These are phyloP conservation scores for Backusella psychrophila DNA, from an alignment of 192 early-diverging fungal genomes.

Conservation along the genomic window DNA sequence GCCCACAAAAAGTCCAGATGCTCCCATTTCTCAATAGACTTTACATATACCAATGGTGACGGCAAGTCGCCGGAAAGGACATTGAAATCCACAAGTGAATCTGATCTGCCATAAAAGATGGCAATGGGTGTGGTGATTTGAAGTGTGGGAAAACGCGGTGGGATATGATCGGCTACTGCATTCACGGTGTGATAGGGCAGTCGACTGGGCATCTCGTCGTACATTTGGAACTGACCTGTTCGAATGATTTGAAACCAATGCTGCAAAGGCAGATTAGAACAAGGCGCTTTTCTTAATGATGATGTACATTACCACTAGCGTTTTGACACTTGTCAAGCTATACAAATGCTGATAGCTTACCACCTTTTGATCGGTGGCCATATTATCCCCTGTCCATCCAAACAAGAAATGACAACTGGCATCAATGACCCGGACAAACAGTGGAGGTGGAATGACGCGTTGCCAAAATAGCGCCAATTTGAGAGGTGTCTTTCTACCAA, in stretches of 20 bases:
- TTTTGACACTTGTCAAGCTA: constrained; percentile 86
- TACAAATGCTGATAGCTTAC: constrained; percentile 86
- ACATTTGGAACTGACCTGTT: constrained; percentile 86
- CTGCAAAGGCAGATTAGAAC: constrained; percentile 9
- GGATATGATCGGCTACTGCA: constrained; percentile 53
- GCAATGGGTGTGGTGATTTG: constrained; percentile 86
- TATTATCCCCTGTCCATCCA: constrained; percentile 74
- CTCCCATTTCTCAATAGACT: constrained; percentile 72
- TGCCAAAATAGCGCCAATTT: constrained; percentile 85
- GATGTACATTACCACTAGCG: constrained; percentile 65
- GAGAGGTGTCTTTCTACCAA: constrained; percentile 84
- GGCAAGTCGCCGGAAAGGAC: constrained; percentile 51
- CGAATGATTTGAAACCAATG: constrained; percentile 98
- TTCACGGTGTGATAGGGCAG: constrained; percentile 46
- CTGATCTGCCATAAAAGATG: constrained; percentile 87
- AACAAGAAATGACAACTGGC: constrained; percentile 71
- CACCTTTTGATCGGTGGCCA: constrained; percentile 70
- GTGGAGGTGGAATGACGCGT: constrained; percentile 67
- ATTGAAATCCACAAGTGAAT: constrained; percentile 77
- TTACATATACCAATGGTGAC: constrained; percentile 49
- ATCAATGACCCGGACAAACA: constrained; percentile 75
- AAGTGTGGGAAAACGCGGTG: constrained; percentile 71
- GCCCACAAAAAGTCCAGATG: constrained; percentile 65
- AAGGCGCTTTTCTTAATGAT: background rate
- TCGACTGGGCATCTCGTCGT: constrained; percentile 77